Evolutionary conservation across 2,329 filamentous ascomycete genomes (phyloP).

Genomic region (Pezicula neosporulosa): DNA sequence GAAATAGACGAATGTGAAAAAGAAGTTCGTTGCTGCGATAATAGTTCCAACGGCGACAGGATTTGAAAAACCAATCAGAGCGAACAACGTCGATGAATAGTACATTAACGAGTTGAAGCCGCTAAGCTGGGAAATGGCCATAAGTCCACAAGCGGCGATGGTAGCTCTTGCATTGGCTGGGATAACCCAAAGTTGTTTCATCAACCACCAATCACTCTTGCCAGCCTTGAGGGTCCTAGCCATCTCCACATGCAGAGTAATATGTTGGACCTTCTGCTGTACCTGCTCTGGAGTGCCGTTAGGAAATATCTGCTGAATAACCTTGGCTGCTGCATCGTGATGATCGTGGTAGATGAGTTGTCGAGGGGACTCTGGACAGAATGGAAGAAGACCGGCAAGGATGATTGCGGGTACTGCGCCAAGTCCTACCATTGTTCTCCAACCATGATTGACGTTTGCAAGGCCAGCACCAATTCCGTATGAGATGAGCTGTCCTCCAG

Average conservation of each 20-base stretch:
- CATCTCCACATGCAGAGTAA: conserved; percentile 36
- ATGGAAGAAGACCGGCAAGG: conserved; percentile 38
- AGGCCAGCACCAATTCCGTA: conserved; percentile 39
- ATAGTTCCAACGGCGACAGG: conserved; percentile 42
- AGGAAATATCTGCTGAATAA: conserved; percentile 39
- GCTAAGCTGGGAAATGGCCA: conserved; percentile 44
- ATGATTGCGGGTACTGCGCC: conserved; percentile 43
- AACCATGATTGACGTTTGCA: conserved; percentile 36
- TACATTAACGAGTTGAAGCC: conserved; percentile 45
- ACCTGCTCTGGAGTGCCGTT: conserved; percentile 39
- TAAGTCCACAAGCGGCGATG: conserved; percentile 43
- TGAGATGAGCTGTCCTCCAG: conserved; percentile 36
- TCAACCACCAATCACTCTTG: conserved; percentile 37
- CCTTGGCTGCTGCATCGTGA: conserved; percentile 33
- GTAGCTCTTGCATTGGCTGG: conserved; percentile 42
- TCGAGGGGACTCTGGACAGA: conserved; percentile 45
- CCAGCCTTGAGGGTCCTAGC: conserved; percentile 34
- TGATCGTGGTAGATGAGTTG: conserved; percentile 38
- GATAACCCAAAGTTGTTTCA: conserved; percentile 42
- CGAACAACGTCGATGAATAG: conserved; percentile 39
- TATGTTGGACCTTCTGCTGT: conserved; percentile 38
- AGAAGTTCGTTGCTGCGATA: conserved; percentile 42
- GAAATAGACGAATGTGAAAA: conserved; percentile 46
- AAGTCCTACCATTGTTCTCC: conserved; percentile 26
- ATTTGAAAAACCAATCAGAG: conserved; percentile 45